Evolutionary conservation across 805 yeast genomes (phyloP).

Genomic region (Saccharomycodes ludwigii): DNA sequence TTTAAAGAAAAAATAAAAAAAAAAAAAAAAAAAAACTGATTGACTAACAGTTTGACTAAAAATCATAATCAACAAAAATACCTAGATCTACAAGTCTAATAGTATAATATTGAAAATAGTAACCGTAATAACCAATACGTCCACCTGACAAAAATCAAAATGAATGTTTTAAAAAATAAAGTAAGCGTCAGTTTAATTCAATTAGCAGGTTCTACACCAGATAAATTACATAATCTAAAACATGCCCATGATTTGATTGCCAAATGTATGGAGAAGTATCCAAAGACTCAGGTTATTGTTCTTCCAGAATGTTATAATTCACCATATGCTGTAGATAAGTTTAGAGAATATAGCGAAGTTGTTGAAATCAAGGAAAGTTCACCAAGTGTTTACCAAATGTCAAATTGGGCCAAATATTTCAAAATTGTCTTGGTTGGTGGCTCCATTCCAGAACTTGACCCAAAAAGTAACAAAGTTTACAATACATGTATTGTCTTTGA

Average conservation of each 20-base stretch:
- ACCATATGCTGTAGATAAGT: conserved; percentile 81
- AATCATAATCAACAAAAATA: no score
- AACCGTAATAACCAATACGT: not conserved
- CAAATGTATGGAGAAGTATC: conserved; percentile 46
- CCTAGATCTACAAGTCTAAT: conserved; percentile 1
- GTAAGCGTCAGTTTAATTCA: conserved; percentile 79
- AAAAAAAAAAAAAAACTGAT: not conserved
- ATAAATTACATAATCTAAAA: conserved; percentile 63
- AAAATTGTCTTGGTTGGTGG: conserved; percentile 73
- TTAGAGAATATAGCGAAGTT: conserved; percentile 77
- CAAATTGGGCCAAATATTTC: conserved; percentile 53
- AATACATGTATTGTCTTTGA: conserved; percentile 67
- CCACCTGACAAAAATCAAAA: not conserved
- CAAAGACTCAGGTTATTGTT: conserved; percentile 62
- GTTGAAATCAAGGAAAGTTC: conserved; percentile 62
- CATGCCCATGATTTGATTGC: conserved; percentile 53
- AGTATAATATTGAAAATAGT: not conserved
- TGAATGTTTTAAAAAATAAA: conserved; percentile 28
- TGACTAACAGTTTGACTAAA: no score
- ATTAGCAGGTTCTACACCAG: conserved; percentile 55
- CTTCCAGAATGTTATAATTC: conserved; percentile 96
- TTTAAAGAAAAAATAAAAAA: not conserved
- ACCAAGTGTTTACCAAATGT: conserved; percentile 43
- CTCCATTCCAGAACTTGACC: conserved; percentile 72
- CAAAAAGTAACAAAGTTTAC: conserved; percentile 42